phyloP scores from a whole-genome alignment of 805 yeast genomes.

The Isabelozyma heimii region DNA sequence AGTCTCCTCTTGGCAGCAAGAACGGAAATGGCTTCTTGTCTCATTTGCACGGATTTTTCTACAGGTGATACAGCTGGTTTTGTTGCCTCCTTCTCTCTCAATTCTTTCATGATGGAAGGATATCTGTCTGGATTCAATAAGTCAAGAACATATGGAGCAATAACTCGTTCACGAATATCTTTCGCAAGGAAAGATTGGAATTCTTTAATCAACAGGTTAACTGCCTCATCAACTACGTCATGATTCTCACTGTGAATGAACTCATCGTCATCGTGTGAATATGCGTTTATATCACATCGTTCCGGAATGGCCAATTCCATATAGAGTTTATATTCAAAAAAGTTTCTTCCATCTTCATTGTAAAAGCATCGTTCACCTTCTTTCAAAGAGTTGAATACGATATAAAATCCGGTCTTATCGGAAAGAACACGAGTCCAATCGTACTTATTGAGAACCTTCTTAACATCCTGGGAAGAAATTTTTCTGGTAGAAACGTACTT shows the following conservation, averaged over 20 bases:
- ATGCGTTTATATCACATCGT: conserved; percentile 21
- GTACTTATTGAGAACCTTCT: conserved; percentile 54
- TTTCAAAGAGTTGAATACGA: conserved; percentile 59
- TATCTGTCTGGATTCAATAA: conserved; percentile 57
- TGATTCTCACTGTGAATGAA: conserved; percentile 7
- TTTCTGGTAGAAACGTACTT: conserved; percentile 47
- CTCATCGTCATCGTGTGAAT: conserved; percentile 2
- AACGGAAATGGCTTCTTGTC: conserved; percentile 23
- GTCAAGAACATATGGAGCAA: conserved; percentile 67
- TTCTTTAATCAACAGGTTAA: conserved; percentile 57
- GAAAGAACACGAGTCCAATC: conserved; percentile 65
- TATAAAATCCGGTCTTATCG: conserved; percentile 65
- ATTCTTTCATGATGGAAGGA: conserved; percentile 44
- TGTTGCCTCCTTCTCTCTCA: conserved; percentile 26
- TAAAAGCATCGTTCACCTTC: conserved; percentile 62
- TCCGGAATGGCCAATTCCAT: conserved; percentile 61
- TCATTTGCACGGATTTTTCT: conserved; percentile 10
- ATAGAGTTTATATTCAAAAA: conserved; percentile 46
- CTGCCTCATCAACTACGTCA: conserved; percentile 56
- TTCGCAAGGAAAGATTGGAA: conserved; percentile 59
- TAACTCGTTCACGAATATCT: conserved; percentile 70
- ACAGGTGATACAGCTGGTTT: conserved; percentile 9
- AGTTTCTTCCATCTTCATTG: conserved; percentile 55
- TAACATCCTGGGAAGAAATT: conserved; percentile 55
- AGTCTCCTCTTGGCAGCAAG: conserved; percentile 17